Percentiles rank a stretch among this genome's conserved stretches.
Evolutionary conservation across 805 yeast genomes (phyloP).

Genomic region (Metschnikowia proteae): DNA sequence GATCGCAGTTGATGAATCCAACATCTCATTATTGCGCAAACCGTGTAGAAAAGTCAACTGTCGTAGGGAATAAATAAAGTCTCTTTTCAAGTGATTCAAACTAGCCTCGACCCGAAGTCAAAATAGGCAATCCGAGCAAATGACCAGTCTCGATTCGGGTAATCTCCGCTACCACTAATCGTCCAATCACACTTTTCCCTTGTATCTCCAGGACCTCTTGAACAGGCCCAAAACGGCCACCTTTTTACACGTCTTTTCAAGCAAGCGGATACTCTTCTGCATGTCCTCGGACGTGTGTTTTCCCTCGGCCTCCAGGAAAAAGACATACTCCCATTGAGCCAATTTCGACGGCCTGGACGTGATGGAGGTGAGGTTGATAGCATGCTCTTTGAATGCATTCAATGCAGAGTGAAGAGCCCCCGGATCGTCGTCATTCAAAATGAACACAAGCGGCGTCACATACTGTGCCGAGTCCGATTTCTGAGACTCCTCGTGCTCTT

Average conservation of each 20-base stretch:
- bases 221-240: conserved; percentile 61
- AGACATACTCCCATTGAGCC: conserved; percentile 75
- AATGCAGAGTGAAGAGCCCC: conserved; percentile 73
- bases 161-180: no score
- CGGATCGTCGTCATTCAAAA: conserved; percentile 58
- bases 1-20: no score
- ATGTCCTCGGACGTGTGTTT: conserved; percentile 27
- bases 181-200: background rate
- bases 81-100: no score
- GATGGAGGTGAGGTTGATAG: conserved; percentile 65
- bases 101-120: no score
- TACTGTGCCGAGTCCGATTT: background rate
- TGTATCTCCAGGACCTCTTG: conserved; percentile 41
- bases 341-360: conserved; percentile 71
- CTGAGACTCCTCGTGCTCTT: background rate
- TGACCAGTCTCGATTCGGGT: no score
- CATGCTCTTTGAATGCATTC: conserved; percentile 49
- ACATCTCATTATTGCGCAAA: no score
- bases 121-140: no score
- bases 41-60: no score
- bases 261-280: conserved; percentile 36
- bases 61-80: no score
- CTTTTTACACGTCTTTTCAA: conserved; percentile 43
- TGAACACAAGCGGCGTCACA: conserved; percentile 61
- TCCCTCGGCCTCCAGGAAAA: conserved; percentile 69